Evolutionary conservation across 306 rosid species (phyloP), one percentile per base, ranked within the genome.

Genomic region (Calophaca sinica): DNA sequence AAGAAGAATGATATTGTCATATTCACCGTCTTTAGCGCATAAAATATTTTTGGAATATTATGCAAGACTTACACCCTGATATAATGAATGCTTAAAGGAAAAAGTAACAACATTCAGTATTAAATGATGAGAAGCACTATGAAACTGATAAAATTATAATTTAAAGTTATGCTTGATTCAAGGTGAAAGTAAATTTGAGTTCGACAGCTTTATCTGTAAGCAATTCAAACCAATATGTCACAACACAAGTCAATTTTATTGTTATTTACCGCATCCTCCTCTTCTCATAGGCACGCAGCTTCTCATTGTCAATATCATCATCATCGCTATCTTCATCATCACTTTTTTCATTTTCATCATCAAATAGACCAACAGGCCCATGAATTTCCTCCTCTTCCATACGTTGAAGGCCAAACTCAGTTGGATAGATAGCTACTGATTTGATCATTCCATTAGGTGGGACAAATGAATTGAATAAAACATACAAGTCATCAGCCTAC

Each of bases 391-490:
- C 96, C 81, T 88, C 96, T 81, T 86, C 78, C 96, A 92, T 87
- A 28, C 96, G 96, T 76, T 90, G 82, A 41, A 94, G 84, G 45
- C 97, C 99, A 84, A 94, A 94, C 73, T 94, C 99, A 26, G 99
- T 82, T 6, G 93, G 99, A 80, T 94, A 94, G 69, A 94, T 84
- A 64, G 91, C 71, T 14, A 94, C 96, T 4, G 96, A 94, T 74
- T 81, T 70, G 68, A 94, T 84, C 72, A 85, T 81, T 42, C 97
- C 97, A 63, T 74, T 86, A 76, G 87, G 48, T 0, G 91, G 96
- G n/a, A 84, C 84, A 85, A 90, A 94, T 11, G 97, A 92, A 72
- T 84, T 83, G 82, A 92, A 70, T 68, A 90, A 80, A 13, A 87
- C 87, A 52, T 82, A 90, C 86, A 94, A 85, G 73, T 92, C 97